A percentile compares a stretch with the other conserved stretches of the same genome.
phyloP scores from a whole-genome alignment of 2,329 filamentous ascomycete genomes.

The Diaporthe ilicicola region DNA sequence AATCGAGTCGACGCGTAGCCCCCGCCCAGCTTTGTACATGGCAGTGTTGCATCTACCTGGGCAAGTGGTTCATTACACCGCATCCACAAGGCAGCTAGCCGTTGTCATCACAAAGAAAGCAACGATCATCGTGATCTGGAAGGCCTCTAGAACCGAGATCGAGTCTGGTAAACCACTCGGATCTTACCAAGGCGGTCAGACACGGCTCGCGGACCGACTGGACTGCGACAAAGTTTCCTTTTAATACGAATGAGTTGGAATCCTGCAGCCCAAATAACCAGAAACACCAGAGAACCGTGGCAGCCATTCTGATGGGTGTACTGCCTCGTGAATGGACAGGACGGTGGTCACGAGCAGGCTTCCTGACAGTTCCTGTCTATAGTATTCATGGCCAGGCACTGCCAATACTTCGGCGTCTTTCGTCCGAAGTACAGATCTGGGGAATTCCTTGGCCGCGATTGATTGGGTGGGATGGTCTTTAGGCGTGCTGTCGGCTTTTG shows the following conservation, averaged over 20 bases:
- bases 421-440: constrained; percentile 14
- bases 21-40: background rate
- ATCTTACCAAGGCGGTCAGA: background rate
- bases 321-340: background rate
- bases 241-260: background rate
- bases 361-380: no score
- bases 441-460: background rate
- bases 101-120: background rate
- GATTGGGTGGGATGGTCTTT: background rate
- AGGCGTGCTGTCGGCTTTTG: constrained; percentile 11
- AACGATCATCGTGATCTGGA: constrained; percentile 19
- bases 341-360: background rate
- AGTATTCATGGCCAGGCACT: background rate
- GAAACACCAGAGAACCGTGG: background rate
- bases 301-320: background rate
- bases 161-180: constrained; percentile 1
- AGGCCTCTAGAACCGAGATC: constrained; percentile 6
- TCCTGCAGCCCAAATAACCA: background rate
- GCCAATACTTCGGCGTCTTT: background rate
- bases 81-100: background rate
- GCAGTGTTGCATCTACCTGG: background rate
- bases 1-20: background rate
- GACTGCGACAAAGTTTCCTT: fast-evolving
- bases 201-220: constrained; percentile 10
- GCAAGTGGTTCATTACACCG: background rate